These are phyloP conservation scores for Amanita phalloides DNA, from an alignment of 768 basidiomycete species.

Conservation along the genomic window DNA sequence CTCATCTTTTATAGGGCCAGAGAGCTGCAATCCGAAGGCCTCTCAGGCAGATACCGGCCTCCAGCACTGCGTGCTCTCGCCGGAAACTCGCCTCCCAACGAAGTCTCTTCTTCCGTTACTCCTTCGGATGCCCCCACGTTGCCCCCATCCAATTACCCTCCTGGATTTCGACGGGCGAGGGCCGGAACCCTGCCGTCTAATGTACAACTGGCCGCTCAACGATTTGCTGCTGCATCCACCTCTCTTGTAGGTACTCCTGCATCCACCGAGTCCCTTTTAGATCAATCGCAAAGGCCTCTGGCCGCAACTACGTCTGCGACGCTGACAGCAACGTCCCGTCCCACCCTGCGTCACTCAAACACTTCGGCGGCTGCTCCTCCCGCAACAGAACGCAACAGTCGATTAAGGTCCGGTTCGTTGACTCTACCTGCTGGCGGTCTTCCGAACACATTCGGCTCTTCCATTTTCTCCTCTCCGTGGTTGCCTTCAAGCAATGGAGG, in stretches of 20 bases:
- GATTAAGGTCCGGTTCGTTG: constrained; percentile 86
- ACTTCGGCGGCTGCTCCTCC: constrained; percentile 41
- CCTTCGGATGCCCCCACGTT: constrained; percentile 45
- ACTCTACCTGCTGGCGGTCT: constrained; percentile 73
- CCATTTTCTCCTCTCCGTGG: constrained; percentile 89
- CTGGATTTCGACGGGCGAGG: constrained; percentile 89
- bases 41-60: constrained; percentile 63
- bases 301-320: constrained; percentile 31
- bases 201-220: constrained; percentile 78
- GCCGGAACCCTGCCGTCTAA: constrained; percentile 97
- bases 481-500: constrained; percentile 50
- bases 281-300: constrained; percentile 41
- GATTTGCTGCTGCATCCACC: constrained; percentile 60
- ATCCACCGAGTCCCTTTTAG: constrained; percentile 31
- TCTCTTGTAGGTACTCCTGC: constrained; percentile 37
- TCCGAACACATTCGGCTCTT: constrained; percentile 77
- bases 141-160: constrained; percentile 69
- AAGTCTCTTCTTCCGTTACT: constrained; percentile 44
- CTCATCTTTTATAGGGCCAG: constrained; percentile 48
- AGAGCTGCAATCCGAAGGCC: constrained; percentile 72
- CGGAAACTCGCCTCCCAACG: constrained; percentile 66
- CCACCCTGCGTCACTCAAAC: constrained; percentile 68
- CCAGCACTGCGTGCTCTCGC: constrained; percentile 69
- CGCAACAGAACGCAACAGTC: constrained; percentile 60
- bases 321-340: constrained; percentile 41